These are phyloP conservation scores for Clausena lansium DNA, from an alignment of 345 rosid genomes.

Conservation along the genomic window DNA sequence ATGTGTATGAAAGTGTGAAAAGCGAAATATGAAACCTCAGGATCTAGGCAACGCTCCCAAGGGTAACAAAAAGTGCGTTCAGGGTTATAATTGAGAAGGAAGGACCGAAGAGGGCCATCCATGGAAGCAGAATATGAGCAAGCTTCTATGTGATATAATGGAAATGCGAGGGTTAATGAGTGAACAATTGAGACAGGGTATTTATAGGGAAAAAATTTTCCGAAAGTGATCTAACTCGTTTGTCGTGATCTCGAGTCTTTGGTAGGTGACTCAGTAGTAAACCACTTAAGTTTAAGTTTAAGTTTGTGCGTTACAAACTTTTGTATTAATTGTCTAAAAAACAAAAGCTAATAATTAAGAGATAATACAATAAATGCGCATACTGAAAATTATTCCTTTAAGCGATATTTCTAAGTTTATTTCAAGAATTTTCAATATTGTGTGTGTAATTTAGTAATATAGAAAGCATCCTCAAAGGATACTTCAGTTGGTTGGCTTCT, in stretches of 20 bases:
- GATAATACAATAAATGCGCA: no score
- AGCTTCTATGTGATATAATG: no score
- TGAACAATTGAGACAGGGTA: background rate
- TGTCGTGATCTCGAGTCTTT: background rate
- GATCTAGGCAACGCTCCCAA: conserved; percentile 2
- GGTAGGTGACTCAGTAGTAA: no score
- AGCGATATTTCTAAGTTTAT: no score
- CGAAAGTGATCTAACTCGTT: background rate
- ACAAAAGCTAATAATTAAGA: no score
- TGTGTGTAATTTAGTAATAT: no score
- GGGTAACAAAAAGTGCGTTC: background rate
- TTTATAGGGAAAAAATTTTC: background rate
- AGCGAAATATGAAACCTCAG: background rate
- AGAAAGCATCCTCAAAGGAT: no score
- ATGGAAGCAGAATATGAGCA: background rate
- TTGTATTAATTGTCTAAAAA: background rate
- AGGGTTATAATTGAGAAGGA: background rate
- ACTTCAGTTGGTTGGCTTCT: no score
- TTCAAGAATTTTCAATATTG: no score
- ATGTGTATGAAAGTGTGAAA: background rate
- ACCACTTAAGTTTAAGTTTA: no score
- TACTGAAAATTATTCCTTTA: no score
- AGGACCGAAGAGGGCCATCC: background rate
- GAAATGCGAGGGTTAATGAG: no score
- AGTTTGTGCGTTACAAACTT: background rate